Evolutionary conservation across 257 asterid species (phyloP), one percentile per base, ranked within the genome.

Genomic region (Agastache rugosa): DNA sequence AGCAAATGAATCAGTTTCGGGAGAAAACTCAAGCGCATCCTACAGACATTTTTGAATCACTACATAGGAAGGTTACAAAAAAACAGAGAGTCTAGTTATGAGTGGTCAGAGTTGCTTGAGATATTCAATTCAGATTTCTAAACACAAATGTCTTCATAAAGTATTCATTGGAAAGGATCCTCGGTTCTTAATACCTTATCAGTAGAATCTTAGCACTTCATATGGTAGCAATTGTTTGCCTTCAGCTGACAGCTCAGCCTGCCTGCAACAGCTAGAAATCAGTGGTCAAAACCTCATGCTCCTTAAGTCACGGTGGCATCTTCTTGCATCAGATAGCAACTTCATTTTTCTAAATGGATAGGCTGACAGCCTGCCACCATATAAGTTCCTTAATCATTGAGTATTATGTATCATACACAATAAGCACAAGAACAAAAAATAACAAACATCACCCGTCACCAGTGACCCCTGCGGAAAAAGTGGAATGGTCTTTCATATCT

Each of bases 191-290:
- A 67, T 73, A 41, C 73, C 72, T 60, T 67, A 29, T 59, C 44
- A 48, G 74, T 5, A 37, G 69, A 61, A 35, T 37, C 56, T 42
- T 11, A 15, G 7, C 55, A 47, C 71, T 47, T 67, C 16, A 22
- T 15, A 63, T 74, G 65, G 58, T 35, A 23, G 63, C 70, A 37
- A 51, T 51, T 51, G 14, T 51, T 66, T 54, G 34, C 11, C 70
- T 67, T 67, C n/a, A 78, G 78, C 71, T 23, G 72, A 60, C 79
- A 78, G 75, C 79, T 35, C 48, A 67, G 67, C 68, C 63, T 60
- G 75, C 39, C 11, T 19, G 69, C 48, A 67, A 67, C 76, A 67
- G 83, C 79, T 68, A 71, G 72, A 67, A 67, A 67, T 78, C 71
- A 51, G 71, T 59, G 39, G 71, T 68, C 80, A 76, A 68, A 35